These are phyloP conservation scores for Aspergillus ibericus DNA, from an alignment of 2,329 filamentous ascomycete species.

Conservation along the genomic window DNA sequence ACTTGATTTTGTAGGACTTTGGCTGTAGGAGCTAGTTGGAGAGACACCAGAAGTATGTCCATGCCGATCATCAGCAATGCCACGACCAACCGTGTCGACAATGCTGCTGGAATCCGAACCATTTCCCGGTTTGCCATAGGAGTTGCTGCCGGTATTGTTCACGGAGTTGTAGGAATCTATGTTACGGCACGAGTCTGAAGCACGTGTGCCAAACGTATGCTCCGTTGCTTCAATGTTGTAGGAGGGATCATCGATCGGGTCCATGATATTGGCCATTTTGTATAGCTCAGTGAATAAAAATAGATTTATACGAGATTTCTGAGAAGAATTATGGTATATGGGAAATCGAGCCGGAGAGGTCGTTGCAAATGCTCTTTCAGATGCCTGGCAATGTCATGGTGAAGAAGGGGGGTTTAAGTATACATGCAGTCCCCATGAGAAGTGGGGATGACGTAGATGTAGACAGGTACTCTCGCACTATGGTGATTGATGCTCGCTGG, in stretches of 20 bases:
- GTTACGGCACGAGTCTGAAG: not conserved
- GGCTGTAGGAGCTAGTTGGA: not conserved
- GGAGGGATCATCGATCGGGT: slow-evolving; percentile 2
- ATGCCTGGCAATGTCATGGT: too few species aligned
- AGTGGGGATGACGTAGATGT: too few species aligned
- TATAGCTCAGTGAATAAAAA: not conserved
- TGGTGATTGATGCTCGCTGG: not conserved
- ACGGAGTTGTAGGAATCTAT: not conserved
- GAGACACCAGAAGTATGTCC: not conserved
- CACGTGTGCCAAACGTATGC: not conserved
- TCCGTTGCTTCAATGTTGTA: slow-evolving; percentile 1
- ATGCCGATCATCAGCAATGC: not conserved
- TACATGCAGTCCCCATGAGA: too few species aligned
- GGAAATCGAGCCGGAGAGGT: too few species aligned
- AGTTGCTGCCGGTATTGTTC: not conserved
- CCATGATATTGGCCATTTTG: slow-evolving; percentile 2
- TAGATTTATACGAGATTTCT: too few species aligned
- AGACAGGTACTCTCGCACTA: too few species aligned
- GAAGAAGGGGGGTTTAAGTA: too few species aligned
- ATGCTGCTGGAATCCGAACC: not conserved
- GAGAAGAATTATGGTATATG: not conserved
- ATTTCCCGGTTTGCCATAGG: not conserved
- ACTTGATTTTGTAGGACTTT: not conserved
- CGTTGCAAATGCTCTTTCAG: too few species aligned
- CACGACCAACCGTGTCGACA: not conserved